Evolutionary conservation across 164 flowering plant species (phyloP).

Genomic region (Vitis rotundifolia): DNA sequence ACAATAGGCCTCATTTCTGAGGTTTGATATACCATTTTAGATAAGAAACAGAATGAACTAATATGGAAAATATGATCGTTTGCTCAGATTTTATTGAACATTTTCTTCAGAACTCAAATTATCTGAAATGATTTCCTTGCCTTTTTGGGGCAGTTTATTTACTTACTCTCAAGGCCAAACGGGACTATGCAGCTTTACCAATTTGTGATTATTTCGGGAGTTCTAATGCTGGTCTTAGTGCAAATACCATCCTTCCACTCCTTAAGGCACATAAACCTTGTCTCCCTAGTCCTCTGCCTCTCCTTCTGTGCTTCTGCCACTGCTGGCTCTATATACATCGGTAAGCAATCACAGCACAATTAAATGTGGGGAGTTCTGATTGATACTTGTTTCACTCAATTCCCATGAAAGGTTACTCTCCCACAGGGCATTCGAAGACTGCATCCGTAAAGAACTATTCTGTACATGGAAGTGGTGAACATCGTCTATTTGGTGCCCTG

Average conservation of each 20-base stretch:
- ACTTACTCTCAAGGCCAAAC: conserved; percentile 28
- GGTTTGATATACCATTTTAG: no score
- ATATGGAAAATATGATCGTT: no score
- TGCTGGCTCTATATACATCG: conserved; percentile 41
- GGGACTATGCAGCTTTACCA: conserved; percentile 44
- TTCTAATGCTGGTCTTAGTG: conserved; percentile 29
- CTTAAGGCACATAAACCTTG: conserved; percentile 48
- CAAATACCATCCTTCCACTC: conserved; percentile 63
- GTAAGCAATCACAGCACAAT: conserved; percentile 13
- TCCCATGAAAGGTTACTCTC: neutral
- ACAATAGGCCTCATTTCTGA: no score
- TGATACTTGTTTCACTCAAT: no score
- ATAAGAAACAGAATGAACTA: no score
- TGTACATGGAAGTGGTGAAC: conserved; percentile 9
- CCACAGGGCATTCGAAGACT: conserved; percentile 29
- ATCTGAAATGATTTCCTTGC: neutral
- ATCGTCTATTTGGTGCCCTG: conserved; percentile 26
- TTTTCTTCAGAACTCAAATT: no score
- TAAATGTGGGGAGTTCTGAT: no score
- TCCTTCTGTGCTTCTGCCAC: conserved; percentile 37
- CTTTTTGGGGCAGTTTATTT: conserved; percentile 38
- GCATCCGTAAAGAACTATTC: conserved; percentile 39
- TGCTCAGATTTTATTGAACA: no score
- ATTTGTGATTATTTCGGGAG: conserved; percentile 37
- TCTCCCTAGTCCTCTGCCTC: conserved; percentile 37